Evolutionary conservation across 2,329 filamentous ascomycete genomes (phyloP).

Genomic region (Aspergillus texensis): DNA sequence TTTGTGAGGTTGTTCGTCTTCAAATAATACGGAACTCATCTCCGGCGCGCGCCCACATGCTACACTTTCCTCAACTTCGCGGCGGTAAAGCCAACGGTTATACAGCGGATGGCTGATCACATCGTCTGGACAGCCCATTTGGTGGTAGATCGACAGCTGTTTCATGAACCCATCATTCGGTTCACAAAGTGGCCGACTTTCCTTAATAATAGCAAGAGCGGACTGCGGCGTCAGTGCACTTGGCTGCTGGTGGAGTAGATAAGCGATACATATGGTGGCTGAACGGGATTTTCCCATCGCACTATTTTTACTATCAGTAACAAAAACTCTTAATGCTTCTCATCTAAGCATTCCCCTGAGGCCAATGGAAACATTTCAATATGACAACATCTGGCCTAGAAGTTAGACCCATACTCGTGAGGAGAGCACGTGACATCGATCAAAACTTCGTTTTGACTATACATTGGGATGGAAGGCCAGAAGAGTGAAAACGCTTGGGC

Average conservation of each 20-base stretch:
- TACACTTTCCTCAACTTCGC: constrained; percentile 67
- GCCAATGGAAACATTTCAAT: not conserved
- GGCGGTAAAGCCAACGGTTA: constrained; percentile 73
- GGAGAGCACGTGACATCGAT: not conserved
- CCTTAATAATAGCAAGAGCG: constrained; percentile 70
- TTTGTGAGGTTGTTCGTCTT: constrained; percentile 50
- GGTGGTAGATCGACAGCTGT: constrained; percentile 83
- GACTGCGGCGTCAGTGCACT: constrained; percentile 61
- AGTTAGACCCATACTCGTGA: not conserved
- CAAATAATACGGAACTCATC: constrained; percentile 74
- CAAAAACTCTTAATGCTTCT: not conserved
- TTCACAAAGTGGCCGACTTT: constrained; percentile 75
- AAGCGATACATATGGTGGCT: constrained; percentile 80
- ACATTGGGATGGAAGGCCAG: not conserved
- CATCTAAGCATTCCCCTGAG: not conserved
- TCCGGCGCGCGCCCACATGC: constrained; percentile 79
- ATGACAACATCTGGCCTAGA: not conserved
- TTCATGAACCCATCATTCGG: constrained; percentile 91
- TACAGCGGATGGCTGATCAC: constrained; percentile 74
- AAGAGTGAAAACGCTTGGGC: not conserved
- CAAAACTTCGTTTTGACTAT: not conserved
- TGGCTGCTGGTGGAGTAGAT: constrained; percentile 68
- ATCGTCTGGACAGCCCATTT: constrained; percentile 77
- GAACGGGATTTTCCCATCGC: constrained; percentile 97
- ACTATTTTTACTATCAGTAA: constrained; percentile 52